These are phyloP conservation scores for Xylaria hypoxylon DNA, from an alignment of 2,329 filamentous ascomycete species.

Conservation along the genomic window DNA sequence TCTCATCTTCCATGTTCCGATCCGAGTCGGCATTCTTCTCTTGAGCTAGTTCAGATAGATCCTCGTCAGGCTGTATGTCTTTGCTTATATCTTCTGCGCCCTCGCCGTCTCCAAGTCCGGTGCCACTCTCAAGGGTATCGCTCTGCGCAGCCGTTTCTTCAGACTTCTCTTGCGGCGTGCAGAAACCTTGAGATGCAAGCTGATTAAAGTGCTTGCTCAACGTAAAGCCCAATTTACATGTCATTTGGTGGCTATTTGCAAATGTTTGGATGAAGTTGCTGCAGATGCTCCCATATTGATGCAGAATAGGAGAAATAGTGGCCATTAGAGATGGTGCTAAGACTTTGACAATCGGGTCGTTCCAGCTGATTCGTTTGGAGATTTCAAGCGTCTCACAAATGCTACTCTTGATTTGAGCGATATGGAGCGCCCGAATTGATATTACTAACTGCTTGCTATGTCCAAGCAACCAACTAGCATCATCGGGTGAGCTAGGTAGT, in stretches of 20 bases:
- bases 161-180: slow-evolving; percentile 84
- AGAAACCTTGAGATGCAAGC: slow-evolving; percentile 88
- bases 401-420: slow-evolving; percentile 63
- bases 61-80: slow-evolving; percentile 92
- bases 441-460: slow-evolving; percentile 64
- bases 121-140: slow-evolving; percentile 89
- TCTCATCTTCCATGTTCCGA: slow-evolving; percentile 79
- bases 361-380: slow-evolving; percentile 54
- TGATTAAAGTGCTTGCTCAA: slow-evolving; percentile 82
- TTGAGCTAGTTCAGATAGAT: slow-evolving; percentile 90
- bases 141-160: slow-evolving; percentile 75
- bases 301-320: slow-evolving; percentile 75
- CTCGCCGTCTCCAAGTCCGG: slow-evolving; percentile 93
- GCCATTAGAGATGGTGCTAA: slow-evolving; percentile 69
- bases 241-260: slow-evolving; percentile 73
- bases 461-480: slow-evolving; percentile 71
- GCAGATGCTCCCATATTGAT: slow-evolving; percentile 76
- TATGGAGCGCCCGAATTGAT: slow-evolving; percentile 69
- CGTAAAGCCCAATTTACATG: slow-evolving; percentile 78
- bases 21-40: slow-evolving; percentile 76
- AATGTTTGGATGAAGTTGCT: slow-evolving; percentile 69
- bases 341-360: slow-evolving; percentile 55
- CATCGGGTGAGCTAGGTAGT: slow-evolving; percentile 69
- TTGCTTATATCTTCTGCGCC: slow-evolving; percentile 98
- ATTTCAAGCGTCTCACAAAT: slow-evolving; percentile 48